Evolutionary conservation across 2,329 filamentous ascomycete species (phyloP), one percentile per base, ranked within the genome.

Genomic region (Chrysosphaeria jannelii): DNA sequence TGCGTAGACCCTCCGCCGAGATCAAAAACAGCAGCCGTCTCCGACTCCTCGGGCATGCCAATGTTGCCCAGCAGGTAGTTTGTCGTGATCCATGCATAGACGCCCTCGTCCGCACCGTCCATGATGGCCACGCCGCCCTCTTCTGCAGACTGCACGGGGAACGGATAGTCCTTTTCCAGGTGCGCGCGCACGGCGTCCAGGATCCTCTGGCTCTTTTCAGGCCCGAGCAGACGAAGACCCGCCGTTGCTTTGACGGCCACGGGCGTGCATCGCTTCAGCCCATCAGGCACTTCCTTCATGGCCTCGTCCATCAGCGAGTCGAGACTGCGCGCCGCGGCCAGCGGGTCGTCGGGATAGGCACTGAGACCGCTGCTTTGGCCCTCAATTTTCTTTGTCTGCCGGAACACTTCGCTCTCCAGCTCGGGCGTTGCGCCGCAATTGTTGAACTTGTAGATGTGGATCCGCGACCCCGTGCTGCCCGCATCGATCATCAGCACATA

Each of bases 401-500:
- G 67, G 47, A 97, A 97, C 28, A 74, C 58, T 42, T 97, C 85
- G 39, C 65, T 53, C 48, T 97, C 85, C 23, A 97, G 60, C 47
- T 91, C 79, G 13, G 85, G 85, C n/a, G 79, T 79, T 6, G 75
- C 50, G 8, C 79, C 85, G 49, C 81, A 97, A 51, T 93, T 93
- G 56, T 93, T 93, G 61, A 93, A 97, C 41, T 78, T 74, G 57
- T 91, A 97, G 28, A 93, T 78, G 50, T 97, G 88, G 41, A 97
- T 91, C 36, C 85, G 71, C 29, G 85, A 93, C 29, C 85, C 85
- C 25, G 85, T 93, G 52, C 79, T 93, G 36, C 85, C 85, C 22
- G 85, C 85, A 46, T 97, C 85, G 39, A 97, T 75, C 85, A 97
- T 97, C 38, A 93, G 60, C 30, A 85, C 88, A 50, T 93, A 97